A percentile compares a stretch with the other conserved stretches of the same genome.
Conservation (phyloP, 495 filamentous ascomycete genomes). For the Parathielavia appendiculata region DNA sequence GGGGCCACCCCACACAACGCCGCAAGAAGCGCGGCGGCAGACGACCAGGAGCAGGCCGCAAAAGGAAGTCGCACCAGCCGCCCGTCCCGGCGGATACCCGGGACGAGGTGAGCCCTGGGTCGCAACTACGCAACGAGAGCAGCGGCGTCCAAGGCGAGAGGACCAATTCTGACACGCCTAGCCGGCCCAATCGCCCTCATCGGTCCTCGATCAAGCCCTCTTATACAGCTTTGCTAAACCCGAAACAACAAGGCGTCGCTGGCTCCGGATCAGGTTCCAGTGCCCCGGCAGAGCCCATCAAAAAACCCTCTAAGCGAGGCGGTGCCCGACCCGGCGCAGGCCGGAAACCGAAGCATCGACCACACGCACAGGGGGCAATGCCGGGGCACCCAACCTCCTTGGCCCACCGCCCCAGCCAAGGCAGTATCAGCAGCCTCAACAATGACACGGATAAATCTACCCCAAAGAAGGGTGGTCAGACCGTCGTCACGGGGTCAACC, state of each 20-base stretch:
- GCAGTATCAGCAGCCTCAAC: conserved; percentile 5
- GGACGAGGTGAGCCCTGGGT: conserved; percentile 6
- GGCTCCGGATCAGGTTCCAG: neutral
- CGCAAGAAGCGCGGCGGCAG: conserved; percentile 30
- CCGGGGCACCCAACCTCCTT: neutral
- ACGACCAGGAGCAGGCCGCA: conserved; percentile 29
- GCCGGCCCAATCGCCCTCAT: neutral
- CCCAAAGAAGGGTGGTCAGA: neutral
- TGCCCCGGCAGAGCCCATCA: conserved; percentile 5
- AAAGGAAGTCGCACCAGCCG: conserved; percentile 21
- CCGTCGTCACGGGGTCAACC: neutral
- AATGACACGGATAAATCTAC: conserved; percentile 12
- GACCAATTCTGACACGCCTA: conserved; percentile 11
- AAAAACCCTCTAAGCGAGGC: conserved; percentile 30
- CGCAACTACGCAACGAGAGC: conserved; percentile 19
- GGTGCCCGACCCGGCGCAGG: conserved; percentile 33
- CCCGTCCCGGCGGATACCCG: neutral
- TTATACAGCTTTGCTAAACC: conserved; percentile 1
- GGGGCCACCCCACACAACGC: conserved; percentile 4
- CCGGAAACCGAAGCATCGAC: conserved; percentile 28
- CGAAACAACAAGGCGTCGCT: neutral
- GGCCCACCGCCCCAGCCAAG: conserved; percentile 3
- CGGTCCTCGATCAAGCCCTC: conserved; percentile 11
- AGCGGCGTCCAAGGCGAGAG: conserved; percentile 21
- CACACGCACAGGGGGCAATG: neutral